A percentile compares a stretch with the other conserved stretches of the same genome.
phyloP scores from a whole-genome alignment of 2,329 filamentous ascomycete species.

The Aureobasidium sp. region DNA sequence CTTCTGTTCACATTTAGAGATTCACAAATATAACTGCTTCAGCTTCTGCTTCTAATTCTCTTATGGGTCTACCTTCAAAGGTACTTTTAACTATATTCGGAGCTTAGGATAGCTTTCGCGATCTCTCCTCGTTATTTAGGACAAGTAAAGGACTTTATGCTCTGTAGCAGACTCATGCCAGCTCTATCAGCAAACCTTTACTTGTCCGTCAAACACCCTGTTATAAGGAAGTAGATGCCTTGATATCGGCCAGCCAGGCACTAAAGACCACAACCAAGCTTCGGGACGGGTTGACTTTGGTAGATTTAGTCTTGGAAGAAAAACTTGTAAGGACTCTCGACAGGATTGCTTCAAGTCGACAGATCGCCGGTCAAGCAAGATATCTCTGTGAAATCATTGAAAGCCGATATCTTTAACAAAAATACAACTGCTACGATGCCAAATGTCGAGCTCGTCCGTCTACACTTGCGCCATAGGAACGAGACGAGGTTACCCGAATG shows the following conservation, averaged over 20 bases:
- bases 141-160: conserved; percentile 2
- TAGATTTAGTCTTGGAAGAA: not conserved
- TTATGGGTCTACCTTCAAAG: not conserved
- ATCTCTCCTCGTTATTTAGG: not conserved
- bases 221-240: not conserved
- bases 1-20: not conserved
- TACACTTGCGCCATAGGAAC: not conserved
- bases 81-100: conserved; percentile 5
- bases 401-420: conserved; percentile 4
- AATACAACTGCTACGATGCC: conserved; percentile 7
- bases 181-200: not conserved
- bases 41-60: not conserved
- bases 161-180: not conserved
- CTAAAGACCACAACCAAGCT: not conserved
- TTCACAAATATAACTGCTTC: not conserved
- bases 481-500: not conserved
- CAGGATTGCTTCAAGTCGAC: not conserved
- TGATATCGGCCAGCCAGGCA: not conserved
- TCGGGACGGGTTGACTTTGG: not conserved
- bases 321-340: not conserved
- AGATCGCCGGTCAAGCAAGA: not conserved
- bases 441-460: conserved; percentile 12
- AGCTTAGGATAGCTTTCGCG: conserved; percentile 14
- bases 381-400: conserved; percentile 12
- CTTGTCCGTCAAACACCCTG: not conserved